Percentiles rank a stretch among this genome's conserved stretches.
These are phyloP conservation scores for Alternaria brassicicola DNA, from an alignment of 2,329 filamentous ascomycete species.

Conservation along the genomic window DNA sequence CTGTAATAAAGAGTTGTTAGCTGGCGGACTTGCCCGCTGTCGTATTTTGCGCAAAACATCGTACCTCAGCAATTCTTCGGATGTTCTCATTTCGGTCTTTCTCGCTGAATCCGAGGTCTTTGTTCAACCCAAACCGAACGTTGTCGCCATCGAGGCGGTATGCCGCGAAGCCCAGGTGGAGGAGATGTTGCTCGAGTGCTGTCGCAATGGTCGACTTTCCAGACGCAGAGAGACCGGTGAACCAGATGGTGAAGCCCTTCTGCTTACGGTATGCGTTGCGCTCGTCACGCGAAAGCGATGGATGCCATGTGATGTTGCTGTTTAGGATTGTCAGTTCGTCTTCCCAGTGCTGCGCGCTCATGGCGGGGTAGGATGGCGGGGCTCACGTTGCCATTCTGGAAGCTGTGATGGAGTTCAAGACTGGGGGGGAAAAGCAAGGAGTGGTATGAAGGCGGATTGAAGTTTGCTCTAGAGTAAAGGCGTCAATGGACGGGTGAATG, in stretches of 20 bases:
- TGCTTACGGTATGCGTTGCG: slow-evolving; percentile 78
- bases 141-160: slow-evolving; percentile 99
- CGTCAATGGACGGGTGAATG: slow-evolving; percentile 14
- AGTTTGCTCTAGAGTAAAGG: slow-evolving; percentile 4
- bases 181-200: slow-evolving; percentile 93
- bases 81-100: slow-evolving; percentile 98
- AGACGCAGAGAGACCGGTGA: slow-evolving; percentile 93
- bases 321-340: slow-evolving; percentile 16
- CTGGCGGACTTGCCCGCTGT: not conserved
- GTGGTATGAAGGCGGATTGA: not conserved
- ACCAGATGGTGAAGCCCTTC: slow-evolving; percentile 93
- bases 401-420: not conserved
- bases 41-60: not conserved
- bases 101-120: slow-evolving; percentile 93
- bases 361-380: slow-evolving; percentile 34
- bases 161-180: slow-evolving; percentile 80
- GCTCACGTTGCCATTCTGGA: slow-evolving; percentile 46
- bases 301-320: slow-evolving; percentile 92
- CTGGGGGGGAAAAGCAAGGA: not conserved
- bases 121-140: slow-evolving; percentile 96
- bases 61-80: slow-evolving; percentile 82
- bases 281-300: slow-evolving; percentile 78
- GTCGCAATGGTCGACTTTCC: slow-evolving; percentile 98
- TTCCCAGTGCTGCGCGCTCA: slow-evolving; percentile 2
- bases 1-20: slow-evolving; percentile 43